Base-by-base conservation (phyloP, 805 yeast species). In the Kazachstania viticola region DNA sequence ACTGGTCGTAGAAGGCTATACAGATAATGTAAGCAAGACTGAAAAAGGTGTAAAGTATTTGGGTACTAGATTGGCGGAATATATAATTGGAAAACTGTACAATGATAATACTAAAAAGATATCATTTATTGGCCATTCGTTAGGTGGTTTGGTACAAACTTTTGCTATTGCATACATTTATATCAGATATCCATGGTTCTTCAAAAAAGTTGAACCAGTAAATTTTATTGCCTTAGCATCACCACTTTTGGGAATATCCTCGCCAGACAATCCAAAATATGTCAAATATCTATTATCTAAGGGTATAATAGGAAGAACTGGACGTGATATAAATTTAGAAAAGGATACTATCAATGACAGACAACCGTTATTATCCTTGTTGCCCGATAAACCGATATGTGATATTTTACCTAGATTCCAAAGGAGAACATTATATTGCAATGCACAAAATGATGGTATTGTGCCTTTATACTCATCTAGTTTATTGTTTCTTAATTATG, bases 271-370 rank as follows among this genome's bases (percentile, higher is more conserved):
- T 46, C 91, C 94, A 0, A 69, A 74, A 1, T 79, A 75, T 48
- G 74, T 81, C 8, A 77, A 78, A 42, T 51, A 79, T 17, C 76
- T 81, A 1, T 56, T 81, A 12, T 70, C 72, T 49, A 73, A 78
- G 26, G 94, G 94, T 0, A 65, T 79, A 14, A 81, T 78, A 11
- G 94, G 94, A 1, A 74, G 71, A 45, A 77, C 93, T 0, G 94
- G 94, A 1, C 80, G 74, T 48, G 93, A 81, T 48, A 56, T 81
- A 37, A 79, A 82, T 1, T 57, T 81, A 26, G 65, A 66, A 38
- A 46, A 36, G 21, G 59, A 56, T 28, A 37, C 58, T 4, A 67
- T 62, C 25, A 54, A 60, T 14, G 65, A 61, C 19, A 56, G 51
- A 31, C 12, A 13, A 18, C 85, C 91, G 0, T 51, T 81, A 25